phyloP scores from a whole-genome alignment of 768 basidiomycete species.

The Naganishia antarctica region DNA sequence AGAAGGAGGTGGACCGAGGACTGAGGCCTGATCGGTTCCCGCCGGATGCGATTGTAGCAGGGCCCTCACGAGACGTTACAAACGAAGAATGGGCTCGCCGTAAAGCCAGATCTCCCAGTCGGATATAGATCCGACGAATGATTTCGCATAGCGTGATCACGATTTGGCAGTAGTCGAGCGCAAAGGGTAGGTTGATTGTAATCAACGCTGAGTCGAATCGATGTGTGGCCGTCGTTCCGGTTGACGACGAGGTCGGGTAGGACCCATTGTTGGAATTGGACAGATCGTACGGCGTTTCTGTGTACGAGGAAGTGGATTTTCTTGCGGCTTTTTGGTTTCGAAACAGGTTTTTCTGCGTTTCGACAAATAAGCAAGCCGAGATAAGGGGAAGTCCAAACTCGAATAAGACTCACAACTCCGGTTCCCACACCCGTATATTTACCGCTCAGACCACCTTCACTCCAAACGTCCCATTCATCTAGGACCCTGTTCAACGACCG shows the following conservation, averaged over 20 bases:
- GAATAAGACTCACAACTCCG: slow-evolving; percentile 38
- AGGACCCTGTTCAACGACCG: slow-evolving; percentile 34
- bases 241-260: neutral
- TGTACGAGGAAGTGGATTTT: slow-evolving; percentile 21
- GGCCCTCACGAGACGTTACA: neutral
- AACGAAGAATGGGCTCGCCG: neutral
- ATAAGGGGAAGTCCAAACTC: too few relatives aligned
- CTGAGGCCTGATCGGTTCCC: neutral
- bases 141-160: slow-evolving; percentile 35
- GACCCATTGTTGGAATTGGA: neutral
- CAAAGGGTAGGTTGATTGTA: slow-evolving; percentile 35
- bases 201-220: slow-evolving; percentile 1
- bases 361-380: too few relatives aligned
- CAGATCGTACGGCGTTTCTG: neutral
- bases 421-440: slow-evolving; percentile 28
- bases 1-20: neutral
- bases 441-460: slow-evolving; percentile 34
- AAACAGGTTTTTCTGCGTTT: slow-evolving; percentile 43
- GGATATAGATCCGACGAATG: slow-evolving; percentile 46
- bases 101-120: slow-evolving; percentile 36
- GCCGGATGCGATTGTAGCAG: neutral
- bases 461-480: slow-evolving; percentile 46
- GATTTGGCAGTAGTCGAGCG: slow-evolving; percentile 38
- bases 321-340: slow-evolving; percentile 33
- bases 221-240: neutral